Base-by-base conservation (phyloP, 2,329 filamentous ascomycete genomes). In the Sclerotinia subarctica region DNA sequence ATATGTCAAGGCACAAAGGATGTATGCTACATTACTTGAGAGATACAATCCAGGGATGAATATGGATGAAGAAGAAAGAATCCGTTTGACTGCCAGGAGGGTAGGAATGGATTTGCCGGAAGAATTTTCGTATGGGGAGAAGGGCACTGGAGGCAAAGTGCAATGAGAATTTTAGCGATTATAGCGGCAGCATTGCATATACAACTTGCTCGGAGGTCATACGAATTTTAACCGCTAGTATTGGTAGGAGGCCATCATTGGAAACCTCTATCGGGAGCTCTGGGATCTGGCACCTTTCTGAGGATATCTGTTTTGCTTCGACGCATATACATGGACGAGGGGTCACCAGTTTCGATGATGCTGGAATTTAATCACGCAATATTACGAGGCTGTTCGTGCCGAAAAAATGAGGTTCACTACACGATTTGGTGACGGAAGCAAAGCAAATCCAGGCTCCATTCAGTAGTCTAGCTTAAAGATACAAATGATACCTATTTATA, bases 11-110 rank as follows among this genome's bases (percentile, higher is more conserved):
- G 90, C 94, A n/a, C 95, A 99, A 82, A 84, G 94, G 64, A 86
- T 87, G 77, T 97, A 98, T 78, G 85, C 87, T 35, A 89, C 87
- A 21, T 81, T 98, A 54, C 79, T 98, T 49, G 94, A 97, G 80
- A 85, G 94, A 74, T 98, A 99, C 80, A 98, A 98, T 79, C 93
- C 93, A 0, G 93, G 94, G 24, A 92, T 96, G 88, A 86, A 87
- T 73, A 92, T 97, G 90, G 88, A 90, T 72, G 90, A 88, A 77
- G 88, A 96, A 80, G 94, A 98, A 82, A 85, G 92, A 70, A 88
- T 97, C 53, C 82, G 92, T 68, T 81, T 97, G 81, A 91, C 91
- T 66, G 95, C 95, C 11, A 83, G 93, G 79, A 87, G 92, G 77
- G 93, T 98, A 52, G 95, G 94, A 24, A 93, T 97, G 90, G 86